Evolutionary conservation across 176 grass and related monocot genomes (phyloP), one percentile per base, ranked within the genome.

Genomic region (Tillandsia leiboldiana): DNA sequence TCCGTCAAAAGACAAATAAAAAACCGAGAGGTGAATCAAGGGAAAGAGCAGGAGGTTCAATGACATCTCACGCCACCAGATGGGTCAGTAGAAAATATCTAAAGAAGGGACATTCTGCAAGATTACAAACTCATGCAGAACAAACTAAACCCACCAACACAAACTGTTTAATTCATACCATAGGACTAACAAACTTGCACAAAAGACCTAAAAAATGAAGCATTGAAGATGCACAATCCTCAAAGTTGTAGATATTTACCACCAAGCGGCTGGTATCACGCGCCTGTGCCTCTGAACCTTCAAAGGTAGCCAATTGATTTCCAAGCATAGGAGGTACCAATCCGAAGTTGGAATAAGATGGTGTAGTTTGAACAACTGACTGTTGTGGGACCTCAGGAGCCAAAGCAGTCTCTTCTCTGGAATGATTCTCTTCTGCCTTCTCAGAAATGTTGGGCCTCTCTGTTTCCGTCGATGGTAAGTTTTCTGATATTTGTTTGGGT

Each of bases 251-350:
- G 33, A 42, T 42, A 42, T 42, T 42, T 5, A 42, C 33, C 28
- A 77, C 77, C 42, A 80, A 48, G 26, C 65, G 78, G 74, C 70
- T 83, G 42, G 50, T 48, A 11, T 20, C 70, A 80, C 49, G 9
- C 69, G 63, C 77, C 82, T 88, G 82, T 67, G 80, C 67, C 68
- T 88, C 88, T 51, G 80, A 85, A 57, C 68, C 81, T 65, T 91
- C 87, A 80, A 79, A 67, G 69, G 56, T 12, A 13, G 49, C 64
- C 86, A 79, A 81, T 67, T 88, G 83, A 69, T 81, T 70, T 66
- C 71, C 82, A 52, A 77, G 68, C 8, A 68, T 28, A 51, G 84
- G 75, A 24, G 73, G 78, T 26, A 63, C 58, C 52, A 80, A 69
- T 72, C 70, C 74, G 71, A 81, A 81, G 72, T 85, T 65, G 26